Conservation (phyloP, 2,329 filamentous ascomycete genomes). For the Diaporthe sp. region DNA sequence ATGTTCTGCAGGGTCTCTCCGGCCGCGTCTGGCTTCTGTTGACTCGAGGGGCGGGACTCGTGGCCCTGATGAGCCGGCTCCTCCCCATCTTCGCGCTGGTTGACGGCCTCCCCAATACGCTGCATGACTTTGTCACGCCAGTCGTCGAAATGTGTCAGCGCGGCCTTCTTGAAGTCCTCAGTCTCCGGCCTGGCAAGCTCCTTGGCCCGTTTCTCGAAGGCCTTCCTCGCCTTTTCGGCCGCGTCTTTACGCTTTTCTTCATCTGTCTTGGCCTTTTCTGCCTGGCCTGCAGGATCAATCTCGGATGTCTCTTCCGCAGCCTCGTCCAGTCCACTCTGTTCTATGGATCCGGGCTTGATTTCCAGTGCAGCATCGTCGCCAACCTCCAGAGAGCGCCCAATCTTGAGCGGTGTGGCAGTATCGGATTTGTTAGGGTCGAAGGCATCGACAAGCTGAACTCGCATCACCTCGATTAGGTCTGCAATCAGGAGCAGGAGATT, state of each 20-base stretch:
- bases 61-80: constrained; percentile 61
- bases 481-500: constrained; percentile 43
- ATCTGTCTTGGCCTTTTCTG: neutral
- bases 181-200: constrained; percentile 50
- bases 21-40: constrained; percentile 54
- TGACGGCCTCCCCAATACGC: constrained; percentile 76
- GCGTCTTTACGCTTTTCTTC: neutral
- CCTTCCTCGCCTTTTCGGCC: constrained; percentile 37
- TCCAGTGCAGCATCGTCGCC: constrained; percentile 14
- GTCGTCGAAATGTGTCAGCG: constrained; percentile 79
- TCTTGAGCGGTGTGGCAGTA: constrained; percentile 26
- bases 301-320: neutral
- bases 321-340: neutral
- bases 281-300: neutral
- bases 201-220: constrained; percentile 30
- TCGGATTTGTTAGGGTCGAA: constrained; percentile 40
- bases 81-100: constrained; percentile 64
- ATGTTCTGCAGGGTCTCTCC: constrained; percentile 62
- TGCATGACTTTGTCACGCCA: constrained; percentile 81
- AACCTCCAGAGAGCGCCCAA: constrained; percentile 1
- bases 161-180: constrained; percentile 60
- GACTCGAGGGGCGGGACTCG: constrained; percentile 58
- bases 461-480: constrained; percentile 42
- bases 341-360: neutral
- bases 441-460: constrained; percentile 41